Base-by-base conservation (phyloP, 768 basidiomycete genomes). In the Mycena rosella region DNA sequence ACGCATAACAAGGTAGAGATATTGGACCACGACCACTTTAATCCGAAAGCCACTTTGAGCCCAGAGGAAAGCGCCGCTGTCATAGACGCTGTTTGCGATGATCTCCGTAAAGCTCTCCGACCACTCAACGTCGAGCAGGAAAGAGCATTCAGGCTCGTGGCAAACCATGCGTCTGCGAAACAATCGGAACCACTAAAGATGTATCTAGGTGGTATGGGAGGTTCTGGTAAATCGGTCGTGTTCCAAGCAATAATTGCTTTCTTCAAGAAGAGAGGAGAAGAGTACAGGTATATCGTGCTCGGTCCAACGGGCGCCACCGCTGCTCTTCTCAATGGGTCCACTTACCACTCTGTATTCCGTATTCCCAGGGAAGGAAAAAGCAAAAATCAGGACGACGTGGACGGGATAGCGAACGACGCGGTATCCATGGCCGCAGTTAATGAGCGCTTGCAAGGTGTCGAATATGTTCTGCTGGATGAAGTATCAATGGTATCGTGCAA, bases 231-330 rank as follows among this genome's bases (percentile, higher is more conserved):
- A 63, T 69, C 72, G n/a, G n/a, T n/a, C n/a, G n/a, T n/a, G n/a
- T n/a, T n/a, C 0, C 73, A 74, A 32, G 78, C 80, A 0, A 62
- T 81, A 6, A 64, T 73, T 40, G 68, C 77, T 8, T 64, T 78
- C 26, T 78, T 80, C 51, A n/a, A 22, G 0, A 9, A 26, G 34
- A n/a, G 67, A 32, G 70, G 73, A 5, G 71, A 80, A 61, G 17
- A 30, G 3, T 56, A 76, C 40, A 22, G 74, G 1, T 73, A 77
- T 29, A 36, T 71, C 11, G 58, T 77, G 0, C 57, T 80, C 1
- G 80, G 77, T 14, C 79, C 79, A 3, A 82, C 79, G 11, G 80
- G 80, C n/a, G n/a, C n/a, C n/a, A n/a, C n/a, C n/a, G n/a, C n/a
- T n/a, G n/a, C n/a, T n/a, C n/a, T n/a, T n/a, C n/a, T n/a, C n/a